A percentile compares a stretch with the other conserved stretches of the same genome.
These are phyloP conservation scores for Trichoderma sp. DNA, from an alignment of 2,329 filamentous ascomycete genomes.

Conservation along the genomic window DNA sequence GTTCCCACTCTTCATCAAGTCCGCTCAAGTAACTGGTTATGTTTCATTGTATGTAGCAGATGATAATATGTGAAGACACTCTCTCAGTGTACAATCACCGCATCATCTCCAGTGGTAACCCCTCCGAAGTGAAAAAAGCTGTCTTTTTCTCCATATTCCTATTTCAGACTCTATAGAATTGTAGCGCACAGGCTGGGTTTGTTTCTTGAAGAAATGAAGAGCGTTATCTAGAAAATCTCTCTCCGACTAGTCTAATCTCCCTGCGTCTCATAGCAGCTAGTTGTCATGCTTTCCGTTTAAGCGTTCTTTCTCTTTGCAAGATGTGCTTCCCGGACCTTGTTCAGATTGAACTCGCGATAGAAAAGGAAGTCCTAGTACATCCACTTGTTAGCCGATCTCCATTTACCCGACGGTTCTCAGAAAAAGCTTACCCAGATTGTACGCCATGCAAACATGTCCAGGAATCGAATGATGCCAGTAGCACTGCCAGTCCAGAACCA, in stretches of 20 bases:
- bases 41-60: no score
- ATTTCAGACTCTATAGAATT: no score
- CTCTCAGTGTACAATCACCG: no score
- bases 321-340: slow-evolving; percentile 12
- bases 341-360: slow-evolving; percentile 19
- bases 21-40: no score
- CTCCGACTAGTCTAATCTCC: no score
- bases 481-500: slow-evolving; percentile 23
- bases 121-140: no score
- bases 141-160: no score
- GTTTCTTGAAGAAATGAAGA: neutral
- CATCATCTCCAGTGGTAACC: no score
- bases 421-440: slow-evolving; percentile 18
- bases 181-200: neutral
- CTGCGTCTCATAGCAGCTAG: no score
- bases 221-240: neutral
- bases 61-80: no score
- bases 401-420: no score
- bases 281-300: neutral
- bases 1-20: no score
- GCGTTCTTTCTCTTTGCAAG: neutral
- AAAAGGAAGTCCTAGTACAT: slow-evolving; percentile 12
- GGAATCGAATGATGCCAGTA: slow-evolving; percentile 2
- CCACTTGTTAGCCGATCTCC: neutral
- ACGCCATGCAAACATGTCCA: slow-evolving; percentile 21